Base-by-base conservation (phyloP, 2,329 filamentous ascomycete genomes). In the Aspergillus sp. region DNA sequence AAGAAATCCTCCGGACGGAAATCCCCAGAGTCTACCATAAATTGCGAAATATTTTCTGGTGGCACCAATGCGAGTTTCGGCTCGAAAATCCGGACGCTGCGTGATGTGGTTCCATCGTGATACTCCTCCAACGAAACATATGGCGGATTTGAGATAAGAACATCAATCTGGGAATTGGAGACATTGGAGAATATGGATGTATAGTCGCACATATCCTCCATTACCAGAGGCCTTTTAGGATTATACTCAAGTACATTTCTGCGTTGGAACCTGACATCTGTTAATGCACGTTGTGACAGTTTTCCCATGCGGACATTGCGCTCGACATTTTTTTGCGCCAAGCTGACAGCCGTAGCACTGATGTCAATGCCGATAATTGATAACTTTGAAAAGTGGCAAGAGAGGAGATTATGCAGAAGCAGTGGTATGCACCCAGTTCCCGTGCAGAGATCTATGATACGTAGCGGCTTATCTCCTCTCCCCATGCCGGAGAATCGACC, bases 381-480 rank as follows among this genome's bases (percentile, higher is more conserved):
- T 7, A 90, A 64, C 0, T 62, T 48, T 1, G 71, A 64, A 50
- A 78, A 72, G 18, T 72, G 66, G 3, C 70, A 64, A 32, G 66
- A 69, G 57, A 91, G 81, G 9, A 87, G 80, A 36, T 86, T 79
- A 60, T 89, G 85, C 6, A 96, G 80, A 3, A 91, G 83, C 8
- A 98, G 82, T 0, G 91, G 84, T 61, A 98, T 96, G 75, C 93
- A 97, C 4, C 95, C 95, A 5, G 90, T 91, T 9, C 95, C 95
- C 0, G 91, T 93, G 73, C 95, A 98, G 30, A 97, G 80, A 72
- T 99, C 95, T 8, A 97, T 73, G 41, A 98, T 78, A 12, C 81
- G 82, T 12, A 96, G 65, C 15, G 67, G 60, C 26, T 8, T 44
- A 9, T 34, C 50, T 45, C 26, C 30, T 4, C 13, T 52, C 39